phyloP scores from a whole-genome alignment of 352 stramenopile species.

The Thalassiosira gravida region DNA sequence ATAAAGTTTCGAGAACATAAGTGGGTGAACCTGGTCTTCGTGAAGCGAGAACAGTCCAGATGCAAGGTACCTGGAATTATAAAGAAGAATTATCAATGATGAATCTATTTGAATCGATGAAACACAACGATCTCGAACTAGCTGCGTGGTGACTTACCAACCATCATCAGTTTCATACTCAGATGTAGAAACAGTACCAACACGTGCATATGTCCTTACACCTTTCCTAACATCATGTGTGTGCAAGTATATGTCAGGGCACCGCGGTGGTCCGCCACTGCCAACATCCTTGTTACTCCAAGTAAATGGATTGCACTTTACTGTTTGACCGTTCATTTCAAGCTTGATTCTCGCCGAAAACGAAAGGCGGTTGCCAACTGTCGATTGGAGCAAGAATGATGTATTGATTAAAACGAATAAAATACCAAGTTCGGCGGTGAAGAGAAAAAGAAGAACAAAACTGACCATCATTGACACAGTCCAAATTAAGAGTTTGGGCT shows the following conservation, averaged over 20 bases:
- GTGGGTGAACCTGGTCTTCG: constrained; percentile 22
- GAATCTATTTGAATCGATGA: too few species aligned
- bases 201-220: constrained; percentile 8
- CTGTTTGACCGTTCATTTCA: constrained; percentile 11
- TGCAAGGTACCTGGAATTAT: constrained; percentile 45
- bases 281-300: not conserved
- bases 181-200: constrained; percentile 33
- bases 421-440: too few species aligned
- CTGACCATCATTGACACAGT: constrained; percentile 11
- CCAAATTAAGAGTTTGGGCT: constrained; percentile 28
- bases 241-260: constrained; percentile 52
- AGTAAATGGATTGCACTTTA: constrained; percentile 24
- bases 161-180: constrained; percentile 40
- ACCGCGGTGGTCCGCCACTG: constrained; percentile 22
- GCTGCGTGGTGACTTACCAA: constrained; percentile 49
- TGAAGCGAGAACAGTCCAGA: constrained; percentile 44
- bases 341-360: constrained; percentile 55
- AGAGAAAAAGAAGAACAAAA: too few species aligned
- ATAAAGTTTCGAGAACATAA: constrained; percentile 49
- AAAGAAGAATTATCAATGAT: too few species aligned
- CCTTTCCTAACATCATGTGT: constrained; percentile 12
- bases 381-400: too few species aligned
- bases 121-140: too few species aligned
- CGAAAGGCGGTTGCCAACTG: constrained; percentile 41
- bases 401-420: too few species aligned